A percentile compares a stretch with the other conserved stretches of the same genome.
Conservation (phyloP, 805 yeast genomes). For the Candida orba region DNA sequence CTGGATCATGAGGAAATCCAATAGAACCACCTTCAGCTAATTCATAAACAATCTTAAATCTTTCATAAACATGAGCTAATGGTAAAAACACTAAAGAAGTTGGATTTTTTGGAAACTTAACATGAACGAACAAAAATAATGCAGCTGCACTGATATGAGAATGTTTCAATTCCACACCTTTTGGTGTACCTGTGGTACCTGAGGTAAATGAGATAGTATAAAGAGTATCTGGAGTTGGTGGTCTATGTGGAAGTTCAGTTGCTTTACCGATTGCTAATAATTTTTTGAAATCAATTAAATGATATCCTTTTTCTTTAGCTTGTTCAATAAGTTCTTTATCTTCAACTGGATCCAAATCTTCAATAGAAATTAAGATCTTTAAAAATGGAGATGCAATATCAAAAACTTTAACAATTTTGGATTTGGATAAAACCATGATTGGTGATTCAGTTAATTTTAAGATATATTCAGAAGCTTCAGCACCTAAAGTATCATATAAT, state of each 20-base stretch:
- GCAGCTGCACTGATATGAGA: slow-evolving; percentile 43
- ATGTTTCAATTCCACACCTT: slow-evolving; percentile 59
- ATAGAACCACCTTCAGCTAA: slow-evolving; percentile 41
- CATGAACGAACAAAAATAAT: slow-evolving; percentile 33
- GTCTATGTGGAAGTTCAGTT: slow-evolving; percentile 34
- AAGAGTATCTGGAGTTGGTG: slow-evolving; percentile 45
- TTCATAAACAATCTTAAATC: slow-evolving; percentile 37
- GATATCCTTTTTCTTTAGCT: slow-evolving; percentile 24
- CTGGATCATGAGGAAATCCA: slow-evolving; percentile 51
- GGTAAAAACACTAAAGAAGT: slow-evolving; percentile 41
- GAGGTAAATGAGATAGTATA: slow-evolving; percentile 68
- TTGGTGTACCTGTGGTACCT: slow-evolving; percentile 71
- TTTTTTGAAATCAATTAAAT: slow-evolving; percentile 28
- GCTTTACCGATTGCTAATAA: slow-evolving; percentile 35
- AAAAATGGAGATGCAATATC: slow-evolving; percentile 38
- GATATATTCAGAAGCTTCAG: slow-evolving; percentile 56
- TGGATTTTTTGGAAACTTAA: slow-evolving; percentile 24
- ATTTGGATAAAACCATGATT: slow-evolving; percentile 45
- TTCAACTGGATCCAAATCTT: slow-evolving; percentile 29
- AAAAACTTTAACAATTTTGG: slow-evolving; percentile 42
- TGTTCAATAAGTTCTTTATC: slow-evolving; percentile 26
- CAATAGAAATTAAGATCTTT: slow-evolving; percentile 51
- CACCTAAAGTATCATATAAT: slow-evolving; percentile 50
- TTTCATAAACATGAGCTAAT: slow-evolving; percentile 52
- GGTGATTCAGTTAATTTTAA: slow-evolving; percentile 57